Evolutionary conservation across 768 basidiomycete genomes (phyloP), one percentile per base, ranked within the genome.

Genomic region (Rhizopogon vulgaris): DNA sequence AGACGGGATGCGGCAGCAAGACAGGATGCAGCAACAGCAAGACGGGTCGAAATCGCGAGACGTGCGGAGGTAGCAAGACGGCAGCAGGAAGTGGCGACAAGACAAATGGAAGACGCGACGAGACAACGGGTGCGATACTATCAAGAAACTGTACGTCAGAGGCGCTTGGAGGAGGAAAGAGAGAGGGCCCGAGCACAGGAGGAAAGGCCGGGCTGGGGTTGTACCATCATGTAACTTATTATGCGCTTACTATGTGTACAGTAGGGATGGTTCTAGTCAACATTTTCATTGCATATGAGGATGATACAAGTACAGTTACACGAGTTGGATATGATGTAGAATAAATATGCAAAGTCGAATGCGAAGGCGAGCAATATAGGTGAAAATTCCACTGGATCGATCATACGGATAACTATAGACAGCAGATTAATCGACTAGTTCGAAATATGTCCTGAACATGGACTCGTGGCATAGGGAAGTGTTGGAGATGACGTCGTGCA

Each of bases 381-480:
- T 42, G 24, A 8, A 32, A 40, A 60, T 58, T 54, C 45, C 37
- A 38, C 42, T 22, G 22, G 22, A 22, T 14, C 8, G 30, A 49
- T 67, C 56, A 68, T 7, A 45, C 43, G 43, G 17, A 45, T 45
- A 25, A 49, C 48, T 45, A 49, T 45, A 32, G 32, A 42, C 17
- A 50, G 27, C 43, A 45, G 18, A 39, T 38, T 57, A 74, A 50
- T 82, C 84, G 47, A 73, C 72, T 46, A 89, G 73, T 55, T 91
- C 85, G 61, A 94, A 97, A 69, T 97, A 97, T 38, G 79, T 70
- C 64, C 84, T 82, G 73, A 98, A 98, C 86, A 94, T 91, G 14
- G 89, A 82, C 66, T 98, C 96, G 56, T 77, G 74, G 47, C 83
- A 76, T 38, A 97, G 74, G n/a, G 78, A 71, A 11, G 85, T 87